A percentile compares a stretch with the other conserved stretches of the same genome.
phyloP scores from a whole-genome alignment of 345 rosid species.

The Dovyalis caffra region DNA sequence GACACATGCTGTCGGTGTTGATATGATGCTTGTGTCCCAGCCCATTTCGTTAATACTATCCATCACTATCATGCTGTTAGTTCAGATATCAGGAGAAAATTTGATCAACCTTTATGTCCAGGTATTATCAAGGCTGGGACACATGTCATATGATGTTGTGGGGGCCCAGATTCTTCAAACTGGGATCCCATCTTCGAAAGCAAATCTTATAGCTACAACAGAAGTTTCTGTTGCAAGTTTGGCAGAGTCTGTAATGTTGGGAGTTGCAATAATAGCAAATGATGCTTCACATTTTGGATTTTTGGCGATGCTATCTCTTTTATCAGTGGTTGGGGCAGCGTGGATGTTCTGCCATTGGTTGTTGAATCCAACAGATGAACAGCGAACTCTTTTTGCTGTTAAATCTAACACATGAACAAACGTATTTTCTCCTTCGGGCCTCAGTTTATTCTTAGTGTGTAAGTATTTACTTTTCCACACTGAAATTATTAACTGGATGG shows the following conservation, averaged over 20 bases:
- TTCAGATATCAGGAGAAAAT: not conserved
- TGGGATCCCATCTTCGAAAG: constrained; percentile 86
- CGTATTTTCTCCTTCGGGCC: constrained; percentile 53
- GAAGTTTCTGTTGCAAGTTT: constrained; percentile 89
- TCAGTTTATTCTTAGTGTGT: constrained; percentile 15
- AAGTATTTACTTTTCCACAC: not conserved
- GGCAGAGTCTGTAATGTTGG: constrained; percentile 86
- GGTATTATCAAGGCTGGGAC: constrained; percentile 89
- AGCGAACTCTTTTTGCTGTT: constrained; percentile 68
- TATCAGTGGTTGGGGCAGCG: constrained; percentile 81
- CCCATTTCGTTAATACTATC: not conserved
- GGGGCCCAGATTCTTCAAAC: constrained; percentile 97
- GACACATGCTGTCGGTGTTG: not conserved
- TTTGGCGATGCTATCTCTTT: constrained; percentile 66
- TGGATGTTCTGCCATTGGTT: constrained; percentile 86
- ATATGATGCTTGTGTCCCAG: not conserved
- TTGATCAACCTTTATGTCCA: constrained; percentile 26
- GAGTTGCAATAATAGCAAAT: constrained; percentile 80
- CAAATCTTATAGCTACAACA: constrained; percentile 85
- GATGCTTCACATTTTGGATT: constrained; percentile 80
- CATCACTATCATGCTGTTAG: not conserved
- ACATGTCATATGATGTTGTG: constrained; percentile 83
- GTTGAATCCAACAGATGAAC: constrained; percentile 82
- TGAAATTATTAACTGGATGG: not conserved
- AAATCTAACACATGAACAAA: constrained; percentile 83